Percentiles rank a stretch among this genome's conserved stretches.
These are phyloP conservation scores for Umbelopsis isabellina DNA, from an alignment of 192 early-diverging fungal species.

Conservation along the genomic window DNA sequence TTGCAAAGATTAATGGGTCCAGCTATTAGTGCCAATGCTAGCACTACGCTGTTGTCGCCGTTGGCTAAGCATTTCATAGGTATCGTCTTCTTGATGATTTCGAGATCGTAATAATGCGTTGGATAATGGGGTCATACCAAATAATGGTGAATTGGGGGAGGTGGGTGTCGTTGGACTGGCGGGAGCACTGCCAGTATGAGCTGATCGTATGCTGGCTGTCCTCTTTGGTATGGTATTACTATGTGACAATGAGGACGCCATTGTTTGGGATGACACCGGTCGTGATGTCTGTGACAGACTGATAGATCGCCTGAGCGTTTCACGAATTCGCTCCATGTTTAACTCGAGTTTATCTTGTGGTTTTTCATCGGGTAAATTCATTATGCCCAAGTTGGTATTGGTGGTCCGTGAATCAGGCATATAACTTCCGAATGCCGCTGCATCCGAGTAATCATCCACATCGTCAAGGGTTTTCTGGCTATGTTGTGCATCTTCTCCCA, in stretches of 20 bases:
- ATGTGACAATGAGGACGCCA: constrained; percentile 12
- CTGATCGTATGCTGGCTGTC: constrained; percentile 22
- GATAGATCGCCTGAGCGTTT: constrained; percentile 17
- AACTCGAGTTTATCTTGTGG: constrained; percentile 13
- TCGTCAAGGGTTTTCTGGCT: neutral
- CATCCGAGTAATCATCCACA: neutral
- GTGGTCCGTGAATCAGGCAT: neutral
- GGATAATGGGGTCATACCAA: constrained; percentile 19
- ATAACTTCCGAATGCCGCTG: constrained; percentile 11
- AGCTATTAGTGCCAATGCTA: constrained; percentile 11
- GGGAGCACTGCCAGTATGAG: constrained; percentile 5
- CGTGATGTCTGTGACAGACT: constrained; percentile 24
- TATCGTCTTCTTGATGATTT: constrained; percentile 21
- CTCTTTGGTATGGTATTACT: constrained; percentile 23
- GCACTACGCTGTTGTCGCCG: constrained; percentile 9
- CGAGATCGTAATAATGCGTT: constrained; percentile 2
- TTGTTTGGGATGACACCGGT: neutral
- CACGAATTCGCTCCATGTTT: constrained; percentile 21
- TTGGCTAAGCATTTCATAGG: constrained; percentile 20
- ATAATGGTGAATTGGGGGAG: constrained; percentile 7
- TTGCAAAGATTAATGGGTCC: neutral
- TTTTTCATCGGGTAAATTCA: neutral
- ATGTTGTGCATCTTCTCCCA: constrained; percentile 15
- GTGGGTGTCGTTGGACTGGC: constrained; percentile 22
- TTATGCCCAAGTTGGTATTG: neutral